phyloP scores from a whole-genome alignment of 768 basidiomycete species.

The Kwoniella pini region DNA sequence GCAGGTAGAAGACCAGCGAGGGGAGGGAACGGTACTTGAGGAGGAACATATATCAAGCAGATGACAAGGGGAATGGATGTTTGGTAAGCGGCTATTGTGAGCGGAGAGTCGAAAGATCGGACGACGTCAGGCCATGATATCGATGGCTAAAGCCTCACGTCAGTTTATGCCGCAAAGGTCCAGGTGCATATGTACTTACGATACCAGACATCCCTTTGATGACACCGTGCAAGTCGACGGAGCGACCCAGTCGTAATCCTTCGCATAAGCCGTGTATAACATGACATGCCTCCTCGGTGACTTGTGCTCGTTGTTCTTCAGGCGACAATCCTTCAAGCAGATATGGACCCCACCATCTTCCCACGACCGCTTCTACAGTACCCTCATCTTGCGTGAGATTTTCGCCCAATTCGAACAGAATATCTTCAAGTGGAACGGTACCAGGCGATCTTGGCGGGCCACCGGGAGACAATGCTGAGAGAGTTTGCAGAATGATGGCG shows the following conservation, averaged over 20 bases:
- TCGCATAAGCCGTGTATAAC: conserved; percentile 44
- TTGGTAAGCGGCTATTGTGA: conserved; percentile 82
- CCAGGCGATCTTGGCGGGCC: conserved; percentile 44
- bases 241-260: conserved; percentile 43
- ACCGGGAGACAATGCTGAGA: conserved; percentile 49
- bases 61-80: conserved; percentile 85
- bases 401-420: conserved; percentile 54
- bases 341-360: conserved; percentile 51
- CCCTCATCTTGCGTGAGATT: conserved; percentile 50
- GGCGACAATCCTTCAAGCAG: conserved; percentile 28
- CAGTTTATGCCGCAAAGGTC: not conserved
- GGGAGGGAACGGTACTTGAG: conserved; percentile 65
- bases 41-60: conserved; percentile 78
- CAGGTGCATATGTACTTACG: conserved; percentile 28
- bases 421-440: conserved; percentile 47
- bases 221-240: conserved; percentile 49
- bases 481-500: conserved; percentile 49
- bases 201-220: conserved; percentile 47
- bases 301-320: conserved; percentile 33
- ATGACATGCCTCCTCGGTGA: conserved; percentile 40
- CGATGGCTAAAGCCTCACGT: conserved; percentile 29
- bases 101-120: conserved; percentile 79
- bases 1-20: conserved; percentile 50
- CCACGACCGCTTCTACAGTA: conserved; percentile 49
- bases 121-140: conserved; percentile 82